Conservation (phyloP, 495 filamentous ascomycete genomes). For the Aspergillus cristatus region DNA sequence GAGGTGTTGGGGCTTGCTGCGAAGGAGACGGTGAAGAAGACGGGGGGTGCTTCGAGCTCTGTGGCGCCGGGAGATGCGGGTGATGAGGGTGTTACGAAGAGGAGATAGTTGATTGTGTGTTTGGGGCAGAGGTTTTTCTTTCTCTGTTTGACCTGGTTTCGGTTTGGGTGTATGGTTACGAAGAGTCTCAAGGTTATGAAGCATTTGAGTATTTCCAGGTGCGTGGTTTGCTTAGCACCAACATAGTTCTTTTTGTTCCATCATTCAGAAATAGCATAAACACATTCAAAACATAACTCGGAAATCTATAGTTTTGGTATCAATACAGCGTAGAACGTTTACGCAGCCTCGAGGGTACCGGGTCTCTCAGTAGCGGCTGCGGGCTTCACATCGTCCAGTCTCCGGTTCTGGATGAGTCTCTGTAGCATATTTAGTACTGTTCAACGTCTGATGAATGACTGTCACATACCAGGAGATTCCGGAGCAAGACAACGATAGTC, state of each 20-base stretch:
- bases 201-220: too few species aligned
- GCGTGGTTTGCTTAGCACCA: too few species aligned
- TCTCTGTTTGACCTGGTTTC: not conserved
- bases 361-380: conserved; percentile 36
- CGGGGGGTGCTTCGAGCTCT: conserved; percentile 11
- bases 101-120: conserved; percentile 2
- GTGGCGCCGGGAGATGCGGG: conserved; percentile 8
- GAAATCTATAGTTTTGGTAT: not conserved
- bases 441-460: too few species aligned
- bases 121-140: not conserved
- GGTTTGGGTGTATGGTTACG: too few species aligned
- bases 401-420: conserved; percentile 44
- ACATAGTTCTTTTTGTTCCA: too few species aligned
- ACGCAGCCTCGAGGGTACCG: conserved; percentile 31
- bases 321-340: conserved; percentile 1
- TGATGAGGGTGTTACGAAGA: conserved; percentile 2
- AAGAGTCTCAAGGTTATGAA: too few species aligned
- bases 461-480: conserved; percentile 72
- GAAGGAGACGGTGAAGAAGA: conserved; percentile 43
- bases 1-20: conserved; percentile 60
- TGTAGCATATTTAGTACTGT: conserved; percentile 10
- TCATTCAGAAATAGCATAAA: too few species aligned
- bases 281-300: not conserved
- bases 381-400: conserved; percentile 35
- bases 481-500: conserved; percentile 81